Evolutionary conservation across 495 filamentous ascomycete genomes (phyloP).

Genomic region (Chaetomium fimeti): DNA sequence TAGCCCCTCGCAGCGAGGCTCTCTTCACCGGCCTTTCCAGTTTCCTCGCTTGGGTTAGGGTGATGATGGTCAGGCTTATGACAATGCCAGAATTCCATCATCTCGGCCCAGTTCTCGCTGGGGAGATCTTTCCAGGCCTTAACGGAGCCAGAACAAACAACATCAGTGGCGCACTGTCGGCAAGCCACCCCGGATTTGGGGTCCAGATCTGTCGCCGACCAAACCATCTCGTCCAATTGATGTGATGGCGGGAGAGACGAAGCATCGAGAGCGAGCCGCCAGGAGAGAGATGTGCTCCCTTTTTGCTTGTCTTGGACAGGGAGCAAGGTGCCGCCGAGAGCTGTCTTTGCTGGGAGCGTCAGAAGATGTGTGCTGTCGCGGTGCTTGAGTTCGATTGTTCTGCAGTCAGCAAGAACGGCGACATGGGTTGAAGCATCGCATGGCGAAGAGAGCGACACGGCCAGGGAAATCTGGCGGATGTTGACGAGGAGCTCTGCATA

Average conservation of each 20-base stretch:
- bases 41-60: slow-evolving; percentile 29
- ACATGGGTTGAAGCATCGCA: slow-evolving; percentile 48
- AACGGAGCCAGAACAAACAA: slow-evolving; percentile 48
- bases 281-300: slow-evolving; percentile 55
- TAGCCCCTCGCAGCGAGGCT: slow-evolving; percentile 65
- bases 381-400: slow-evolving; percentile 53
- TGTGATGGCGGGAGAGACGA: slow-evolving; percentile 29
- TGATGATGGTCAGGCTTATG: slow-evolving; percentile 67
- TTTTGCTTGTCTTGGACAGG: slow-evolving; percentile 29
- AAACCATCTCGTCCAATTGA: slow-evolving; percentile 53
- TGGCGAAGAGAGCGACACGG: slow-evolving; percentile 60
- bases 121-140: slow-evolving; percentile 89
- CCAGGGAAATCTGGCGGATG: slow-evolving; percentile 79
- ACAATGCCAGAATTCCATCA: slow-evolving; percentile 99
- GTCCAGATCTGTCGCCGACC: slow-evolving; percentile 67
- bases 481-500: slow-evolving; percentile 88
- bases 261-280: slow-evolving; percentile 62
- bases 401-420: slow-evolving; percentile 50
- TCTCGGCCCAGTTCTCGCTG: slow-evolving; percentile 96
- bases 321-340: slow-evolving; percentile 39
- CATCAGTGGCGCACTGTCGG: slow-evolving; percentile 52
- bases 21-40: slow-evolving; percentile 39
- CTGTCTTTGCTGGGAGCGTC: slow-evolving; percentile 63
- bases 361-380: slow-evolving; percentile 55
- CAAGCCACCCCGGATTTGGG: slow-evolving; percentile 60